Evolutionary conservation across 371 early-diverging fungal genomes (phyloP), one percentile per base, ranked within the genome.

Genomic region (Mucor irregularis): DNA sequence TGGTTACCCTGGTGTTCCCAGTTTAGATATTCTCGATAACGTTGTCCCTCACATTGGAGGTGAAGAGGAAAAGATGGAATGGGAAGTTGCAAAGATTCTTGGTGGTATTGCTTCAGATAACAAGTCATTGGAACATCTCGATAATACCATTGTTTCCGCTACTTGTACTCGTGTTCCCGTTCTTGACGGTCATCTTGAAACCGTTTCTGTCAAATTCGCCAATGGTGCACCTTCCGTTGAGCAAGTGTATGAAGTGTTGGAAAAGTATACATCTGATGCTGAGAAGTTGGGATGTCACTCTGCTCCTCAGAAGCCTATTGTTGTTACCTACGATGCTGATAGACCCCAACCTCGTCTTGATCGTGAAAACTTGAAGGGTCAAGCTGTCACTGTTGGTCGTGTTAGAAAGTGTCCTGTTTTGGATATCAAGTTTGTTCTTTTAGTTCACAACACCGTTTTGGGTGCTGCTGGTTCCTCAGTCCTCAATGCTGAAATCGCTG

Each of bases 11-110:
- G 98, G 98, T 54, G 93, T 97, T 0, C 80, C 93, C 6, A 90
- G 92, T 30, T 75, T 97, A 49, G 98, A 97, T 69, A 94, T 97
- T 51, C 64, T 94, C 55, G 97, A 94, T 69, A 98, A 96, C 69
- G 79, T 97, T 21, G 93, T 96, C 24, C 98, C 98, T 24, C 86
- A 84, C 62, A 95, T 98, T 66, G 80, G 86, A n/a, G 98, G 96
- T 50, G 98, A 98, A 67, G 98, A 98, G 72, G 89, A 91, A 61
- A 98, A 98, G 85, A 90, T 98, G 80, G 97, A 98, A 70, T 90
- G 80, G 58, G 98, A 98, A 74, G 86, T 93, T 4, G 72, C 78
- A 46, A 98, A 98, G 81, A 98, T 98, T 53, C 74, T 98, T 34
- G 97, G 96, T 50, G 76, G 70, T 25, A 49, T 92, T 40, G 62